Conservation (phyloP, 495 filamentous ascomycete genomes). For the Penicillium coprophilum region DNA sequence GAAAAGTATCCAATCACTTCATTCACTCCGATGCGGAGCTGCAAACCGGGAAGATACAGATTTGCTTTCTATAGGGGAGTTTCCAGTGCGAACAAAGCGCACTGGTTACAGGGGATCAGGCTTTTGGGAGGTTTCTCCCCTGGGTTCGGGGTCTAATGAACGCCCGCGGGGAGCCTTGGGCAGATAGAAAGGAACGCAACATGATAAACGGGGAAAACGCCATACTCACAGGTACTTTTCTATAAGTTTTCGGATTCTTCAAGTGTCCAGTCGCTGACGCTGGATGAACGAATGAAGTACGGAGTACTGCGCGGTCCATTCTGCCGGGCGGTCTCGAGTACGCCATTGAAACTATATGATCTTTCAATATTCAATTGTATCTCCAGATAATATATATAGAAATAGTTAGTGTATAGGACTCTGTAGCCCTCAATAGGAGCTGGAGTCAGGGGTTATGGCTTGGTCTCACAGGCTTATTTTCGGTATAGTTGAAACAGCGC, state of each 20-base stretch:
- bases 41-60: constrained; percentile 42
- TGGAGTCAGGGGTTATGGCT: background rate
- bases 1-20: constrained; percentile 19
- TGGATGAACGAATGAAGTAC: constrained; percentile 29
- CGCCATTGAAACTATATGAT: background rate
- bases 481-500: background rate
- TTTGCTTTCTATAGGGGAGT: constrained; percentile 18
- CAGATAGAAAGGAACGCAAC: constrained; percentile 7
- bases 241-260: constrained; percentile 14
- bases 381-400: background rate
- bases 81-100: constrained; percentile 32
- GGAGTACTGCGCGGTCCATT: constrained; percentile 25
- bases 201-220: constrained; percentile 1
- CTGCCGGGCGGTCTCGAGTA: constrained; percentile 25
- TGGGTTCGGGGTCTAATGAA: background rate
- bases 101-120: constrained; percentile 23
- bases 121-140: constrained; percentile 14
- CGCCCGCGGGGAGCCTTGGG: background rate
- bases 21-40: constrained; percentile 14
- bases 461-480: background rate
- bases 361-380: background rate
- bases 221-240: constrained; percentile 27
- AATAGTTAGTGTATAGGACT: background rate
- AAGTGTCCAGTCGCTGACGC: constrained; percentile 19
- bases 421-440: background rate